These are phyloP conservation scores for Vitis riparia DNA, from an alignment of 164 flowering plant species.

Conservation along the genomic window DNA sequence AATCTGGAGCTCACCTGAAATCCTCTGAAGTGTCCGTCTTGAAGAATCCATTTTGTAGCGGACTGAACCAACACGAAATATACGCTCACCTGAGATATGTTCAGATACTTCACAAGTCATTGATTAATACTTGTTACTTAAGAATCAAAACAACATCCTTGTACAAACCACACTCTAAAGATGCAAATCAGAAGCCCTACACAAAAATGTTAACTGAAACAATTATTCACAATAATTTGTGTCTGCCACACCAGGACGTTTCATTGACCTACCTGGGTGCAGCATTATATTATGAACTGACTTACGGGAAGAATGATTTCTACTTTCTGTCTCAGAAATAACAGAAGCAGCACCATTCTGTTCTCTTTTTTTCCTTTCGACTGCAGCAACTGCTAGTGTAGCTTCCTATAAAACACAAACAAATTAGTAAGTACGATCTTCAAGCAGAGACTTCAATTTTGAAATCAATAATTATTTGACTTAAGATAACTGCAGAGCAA, in stretches of 20 bases:
- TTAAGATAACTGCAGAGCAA: background rate
- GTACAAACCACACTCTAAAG: background rate
- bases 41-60: conserved; percentile 92
- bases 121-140: background rate
- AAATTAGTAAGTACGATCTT: background rate
- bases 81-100: conserved; percentile 66
- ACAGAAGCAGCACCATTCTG: conserved; percentile 33
- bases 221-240: background rate
- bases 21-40: conserved; percentile 73
- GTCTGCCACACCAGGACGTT: conserved; percentile 36
- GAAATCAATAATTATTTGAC: background rate
- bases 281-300: conserved; percentile 35
- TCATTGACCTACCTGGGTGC: conserved; percentile 39
- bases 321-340: conserved; percentile 28
- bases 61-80: conserved; percentile 74
- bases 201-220: background rate
- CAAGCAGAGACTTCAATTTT: background rate
- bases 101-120: background rate
- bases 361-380: conserved; percentile 62
- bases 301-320: conserved; percentile 54
- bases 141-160: background rate
- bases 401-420: conserved; percentile 57
- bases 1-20: conserved; percentile 54
- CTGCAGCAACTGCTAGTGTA: conserved; percentile 79
- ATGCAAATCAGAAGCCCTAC: background rate